Base-by-base conservation (phyloP, 495 filamentous ascomycete species). In the Evernia prunastri region DNA sequence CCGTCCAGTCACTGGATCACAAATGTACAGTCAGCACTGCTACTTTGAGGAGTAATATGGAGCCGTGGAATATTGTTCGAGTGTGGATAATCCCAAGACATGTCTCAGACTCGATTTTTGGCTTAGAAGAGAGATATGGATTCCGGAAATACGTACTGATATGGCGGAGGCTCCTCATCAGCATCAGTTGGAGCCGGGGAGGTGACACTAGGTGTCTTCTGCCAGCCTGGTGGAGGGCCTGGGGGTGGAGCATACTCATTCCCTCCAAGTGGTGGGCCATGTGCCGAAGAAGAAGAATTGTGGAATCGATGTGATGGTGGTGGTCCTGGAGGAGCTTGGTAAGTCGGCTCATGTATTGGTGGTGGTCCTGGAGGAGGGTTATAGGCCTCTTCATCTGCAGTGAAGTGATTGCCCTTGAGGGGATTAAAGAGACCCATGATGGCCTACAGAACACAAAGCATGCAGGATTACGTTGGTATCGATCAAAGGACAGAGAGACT, bases 1-100 rank as follows among this genome's bases (percentile, higher is more conserved):
- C 80, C 68, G 88, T 80, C 91, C 91, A 95, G 78, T 92, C 89
- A 71, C 51, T 54, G 49, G 13, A 35, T 54, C 20, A 20, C 1
- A 33, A 10, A 23, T 7, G 9, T 17, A 29, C 29, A 33, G 15
- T 54, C 51, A 54, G 51, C 23, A 33, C 3, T 54, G 51, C 51
- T 33, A 1, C 33, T 15, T 33, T 54, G 17, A 54, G 29, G 17
- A 6, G 51, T 27, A 12, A 4, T 27, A 15, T 25, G 20, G 49
- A 33, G 29, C 29, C 27, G 13, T 31, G 12, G 29, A 35, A 33
- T 15, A 33, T 33, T 3, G 9, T 17, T 31, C 15, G 25, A 29
- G 49, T 29, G 15, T 29, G 18, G 10, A 0, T 18, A 31, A 2
- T 31, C 49, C 18, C 25, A 17, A 20, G 51, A 33, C 17, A 33